phyloP scores from a whole-genome alignment of 257 asterid species.

The Penstemon newberryi region DNA sequence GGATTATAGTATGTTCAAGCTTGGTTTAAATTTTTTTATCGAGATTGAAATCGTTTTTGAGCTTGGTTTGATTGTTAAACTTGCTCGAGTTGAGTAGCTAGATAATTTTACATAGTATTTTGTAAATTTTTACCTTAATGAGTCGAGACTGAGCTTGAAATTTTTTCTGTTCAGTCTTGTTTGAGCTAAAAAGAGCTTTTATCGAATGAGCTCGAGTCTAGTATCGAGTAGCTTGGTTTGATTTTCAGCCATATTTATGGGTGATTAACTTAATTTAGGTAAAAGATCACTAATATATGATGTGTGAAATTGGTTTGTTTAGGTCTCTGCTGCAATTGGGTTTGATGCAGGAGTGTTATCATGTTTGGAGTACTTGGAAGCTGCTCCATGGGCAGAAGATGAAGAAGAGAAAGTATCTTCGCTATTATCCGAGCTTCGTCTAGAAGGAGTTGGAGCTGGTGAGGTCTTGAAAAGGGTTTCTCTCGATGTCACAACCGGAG shows the following conservation, averaged over 20 bases:
- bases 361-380: conserved; percentile 93
- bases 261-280: conserved; percentile 4
- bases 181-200: no score
- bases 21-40: no score
- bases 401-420: conserved; percentile 93
- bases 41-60: no score
- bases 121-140: no score
- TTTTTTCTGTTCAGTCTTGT: no score
- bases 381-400: conserved; percentile 98
- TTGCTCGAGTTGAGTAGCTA: no score
- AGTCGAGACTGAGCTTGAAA: no score
- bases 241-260: background rate
- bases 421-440: conserved; percentile 75
- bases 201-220: background rate
- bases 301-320: conserved; percentile 15
- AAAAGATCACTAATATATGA: background rate
- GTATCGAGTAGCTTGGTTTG: no score
- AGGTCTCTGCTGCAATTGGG: conserved; percentile 96
- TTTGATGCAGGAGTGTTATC: conserved; percentile 88
- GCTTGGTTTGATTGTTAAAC: no score
- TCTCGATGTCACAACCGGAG: conserved; percentile 50
- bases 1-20: no score
- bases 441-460: conserved; percentile 82
- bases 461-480: conserved; percentile 93
- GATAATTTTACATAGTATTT: no score